These are phyloP conservation scores for Debaryomyces maramus DNA, from an alignment of 805 yeast genomes.

Conservation along the genomic window DNA sequence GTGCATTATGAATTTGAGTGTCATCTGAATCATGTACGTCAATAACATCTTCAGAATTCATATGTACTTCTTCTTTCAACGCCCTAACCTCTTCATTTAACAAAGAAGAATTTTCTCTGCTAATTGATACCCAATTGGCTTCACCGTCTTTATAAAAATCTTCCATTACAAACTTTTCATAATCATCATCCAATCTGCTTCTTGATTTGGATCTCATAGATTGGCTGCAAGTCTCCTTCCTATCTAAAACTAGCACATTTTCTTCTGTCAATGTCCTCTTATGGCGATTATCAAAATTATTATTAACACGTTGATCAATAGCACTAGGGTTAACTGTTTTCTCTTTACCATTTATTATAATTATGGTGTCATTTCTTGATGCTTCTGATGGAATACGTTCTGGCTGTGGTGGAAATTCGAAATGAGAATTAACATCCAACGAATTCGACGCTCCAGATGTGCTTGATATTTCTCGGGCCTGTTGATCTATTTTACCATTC, in stretches of 20 bases:
- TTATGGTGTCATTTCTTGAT: neutral
- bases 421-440: conserved; percentile 28
- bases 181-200: conserved; percentile 3
- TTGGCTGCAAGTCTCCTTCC: conserved; percentile 1
- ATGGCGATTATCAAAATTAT: no score
- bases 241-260: conserved; percentile 3
- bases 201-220: conserved; percentile 2
- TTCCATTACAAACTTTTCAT: neutral
- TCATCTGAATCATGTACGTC: conserved; percentile 1
- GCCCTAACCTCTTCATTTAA: conserved; percentile 23
- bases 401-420: conserved; percentile 25
- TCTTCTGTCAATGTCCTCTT: neutral
- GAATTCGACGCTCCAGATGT: conserved; percentile 8
- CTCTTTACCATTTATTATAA: neutral
- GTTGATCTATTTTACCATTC: no score
- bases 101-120: conserved; percentile 24
- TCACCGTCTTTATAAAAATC: conserved; percentile 18
- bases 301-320: no score
- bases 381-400: neutral
- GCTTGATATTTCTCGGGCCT: no score
- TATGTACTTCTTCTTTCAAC: conserved; percentile 18
- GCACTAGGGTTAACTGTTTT: no score
- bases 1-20: neutral
- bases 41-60: conserved; percentile 13
- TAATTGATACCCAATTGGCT: conserved; percentile 25